These are phyloP conservation scores for Ceratocystis diversiconidia DNA, from an alignment of 2,329 filamentous ascomycete genomes.

Conservation along the genomic window DNA sequence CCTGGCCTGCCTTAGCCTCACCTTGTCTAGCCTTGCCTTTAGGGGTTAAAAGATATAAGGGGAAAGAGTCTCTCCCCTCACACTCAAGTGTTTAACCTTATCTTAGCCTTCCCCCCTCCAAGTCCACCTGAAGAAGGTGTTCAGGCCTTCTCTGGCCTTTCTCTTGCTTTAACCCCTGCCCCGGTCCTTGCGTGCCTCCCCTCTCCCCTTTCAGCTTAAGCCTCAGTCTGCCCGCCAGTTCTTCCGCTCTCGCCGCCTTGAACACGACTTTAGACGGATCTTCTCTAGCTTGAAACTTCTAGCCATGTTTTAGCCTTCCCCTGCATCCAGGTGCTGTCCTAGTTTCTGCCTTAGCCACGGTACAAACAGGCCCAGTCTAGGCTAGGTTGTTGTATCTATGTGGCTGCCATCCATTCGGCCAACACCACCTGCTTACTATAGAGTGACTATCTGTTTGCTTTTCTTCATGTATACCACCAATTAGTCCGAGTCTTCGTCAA, in stretches of 20 bases:
- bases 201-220: neutral
- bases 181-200: neutral
- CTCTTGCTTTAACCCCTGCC: neutral
- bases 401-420: neutral
- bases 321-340: neutral
- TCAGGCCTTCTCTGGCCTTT: neutral
- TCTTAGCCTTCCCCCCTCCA: neutral
- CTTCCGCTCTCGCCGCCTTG: neutral
- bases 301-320: neutral
- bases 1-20: neutral
- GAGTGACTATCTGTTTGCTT: neutral
- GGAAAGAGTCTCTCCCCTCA: too few relatives aligned
- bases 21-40: neutral
- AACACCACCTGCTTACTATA: neutral
- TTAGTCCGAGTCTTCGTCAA: constrained; percentile 12
- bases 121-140: neutral
- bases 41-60: too few relatives aligned
- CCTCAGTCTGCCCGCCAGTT: neutral
- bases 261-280: neutral
- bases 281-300: constrained; percentile 1
- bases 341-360: neutral
- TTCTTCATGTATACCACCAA: neutral
- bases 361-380: too few relatives aligned
- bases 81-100: neutral
- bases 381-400: too few relatives aligned